phyloP scores from a whole-genome alignment of 2,329 filamentous ascomycete genomes.

The Acrocalymma vagum region DNA sequence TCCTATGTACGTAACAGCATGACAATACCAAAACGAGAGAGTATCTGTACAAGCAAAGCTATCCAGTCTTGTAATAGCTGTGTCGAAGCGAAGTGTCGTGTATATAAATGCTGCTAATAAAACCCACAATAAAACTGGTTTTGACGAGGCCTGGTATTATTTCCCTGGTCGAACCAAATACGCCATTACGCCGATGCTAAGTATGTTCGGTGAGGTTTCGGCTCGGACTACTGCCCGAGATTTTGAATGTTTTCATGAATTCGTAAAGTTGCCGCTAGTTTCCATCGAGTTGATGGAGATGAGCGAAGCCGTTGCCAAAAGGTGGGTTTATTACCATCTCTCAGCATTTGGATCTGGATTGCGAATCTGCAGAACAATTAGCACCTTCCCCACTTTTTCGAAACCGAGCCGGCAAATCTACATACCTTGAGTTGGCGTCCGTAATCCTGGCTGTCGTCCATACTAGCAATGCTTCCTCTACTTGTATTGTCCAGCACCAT shows the following conservation, averaged over 20 bases:
- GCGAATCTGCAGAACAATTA: constrained; percentile 2
- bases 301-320: too few species aligned
- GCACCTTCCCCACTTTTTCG: too few species aligned
- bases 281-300: too few species aligned
- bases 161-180: not conserved
- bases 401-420: constrained; percentile 1
- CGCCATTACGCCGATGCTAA: constrained; percentile 12
- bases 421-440: constrained; percentile 56
- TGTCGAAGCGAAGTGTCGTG: constrained; percentile 5
- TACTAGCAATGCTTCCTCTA: constrained; percentile 55
- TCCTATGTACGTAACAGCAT: constrained; percentile 20
- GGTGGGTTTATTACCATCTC: too few species aligned
- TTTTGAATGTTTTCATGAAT: too few species aligned
- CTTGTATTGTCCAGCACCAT: constrained; percentile 57
- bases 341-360: constrained; percentile 2
- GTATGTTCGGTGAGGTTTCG: constrained; percentile 6
- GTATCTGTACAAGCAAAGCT: constrained; percentile 6
- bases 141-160: too few species aligned
- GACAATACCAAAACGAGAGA: constrained; percentile 6
- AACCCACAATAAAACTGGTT: too few species aligned
- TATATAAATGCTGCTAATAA: constrained; percentile 1
- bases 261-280: too few species aligned
- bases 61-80: too few species aligned
- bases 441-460: constrained; percentile 58
- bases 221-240: constrained; percentile 4